Evolutionary conservation across 306 rosid species (phyloP), one percentile per base, ranked within the genome.

Genomic region (Cucumis hystrix): DNA sequence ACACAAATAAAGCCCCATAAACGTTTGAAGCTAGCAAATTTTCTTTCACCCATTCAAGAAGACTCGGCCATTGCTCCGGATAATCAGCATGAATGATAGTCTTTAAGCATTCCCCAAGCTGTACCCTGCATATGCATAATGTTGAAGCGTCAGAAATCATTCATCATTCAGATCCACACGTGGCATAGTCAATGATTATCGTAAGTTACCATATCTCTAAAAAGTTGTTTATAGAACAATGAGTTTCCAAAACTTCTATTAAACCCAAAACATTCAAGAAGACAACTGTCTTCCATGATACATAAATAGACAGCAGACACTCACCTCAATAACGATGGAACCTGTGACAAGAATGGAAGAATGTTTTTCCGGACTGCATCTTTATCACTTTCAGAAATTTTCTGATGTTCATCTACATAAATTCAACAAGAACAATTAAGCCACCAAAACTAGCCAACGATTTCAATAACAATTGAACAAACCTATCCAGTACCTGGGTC

Each of bases 11-110:
- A 80, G 99, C 97, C 74, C 97, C 98, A 70, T 88, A 87, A 72
- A 96, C 93, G 85, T 92, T 97, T 60, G 88, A 95, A 75, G 86
- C 99, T 81, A 92, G 96, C 81, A 96, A 86, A 83, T 89, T 91
- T 81, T 80, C 92, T 80, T 91, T 96, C 90, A 96, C 97, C 99
- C 99, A 96, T 10, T 91, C 96, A 76, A 96, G 84, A 84, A 96
- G 99, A 79, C 10, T 86, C 6, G 94, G 93, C 99, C 99, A 96
- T 78, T 92, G 99, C 87, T 96, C 98, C 1, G 99, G 99, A 75
- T 92, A 96, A 85, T 96, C 98, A 54, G 96, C 86, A 81, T 89
- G 92, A 79, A 96, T 79, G 76, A 92, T 79, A 41, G 99, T 92
- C 91, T 96, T 96, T 49, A 96, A 85, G 91, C 97, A 92, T 83